Conservation (phyloP, 1,284 basidiomycete species). For the Cutaneotrichosporon cavernicola region DNA sequence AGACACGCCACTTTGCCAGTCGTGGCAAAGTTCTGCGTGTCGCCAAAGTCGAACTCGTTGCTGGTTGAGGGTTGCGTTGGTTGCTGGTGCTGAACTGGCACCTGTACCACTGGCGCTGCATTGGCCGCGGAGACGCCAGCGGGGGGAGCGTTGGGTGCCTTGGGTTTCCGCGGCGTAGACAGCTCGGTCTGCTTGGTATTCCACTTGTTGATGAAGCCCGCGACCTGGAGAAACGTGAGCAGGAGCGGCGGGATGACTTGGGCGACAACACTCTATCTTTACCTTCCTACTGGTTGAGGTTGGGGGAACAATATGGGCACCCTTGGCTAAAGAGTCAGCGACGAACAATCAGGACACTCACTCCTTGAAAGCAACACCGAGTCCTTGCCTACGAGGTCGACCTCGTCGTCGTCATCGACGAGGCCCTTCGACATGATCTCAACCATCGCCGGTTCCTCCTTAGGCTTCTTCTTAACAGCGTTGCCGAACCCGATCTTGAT, state of each 20-base stretch:
- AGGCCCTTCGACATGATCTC: slow-evolving; percentile 38
- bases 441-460: slow-evolving; percentile 41
- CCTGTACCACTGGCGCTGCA: not conserved
- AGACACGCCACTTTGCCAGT: slow-evolving; percentile 69
- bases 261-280: slow-evolving; percentile 29
- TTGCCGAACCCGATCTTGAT: slow-evolving; percentile 41
- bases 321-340: slow-evolving; percentile 40
- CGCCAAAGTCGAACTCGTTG: slow-evolving; percentile 72
- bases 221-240: slow-evolving; percentile 59
- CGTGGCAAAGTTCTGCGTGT: slow-evolving; percentile 53
- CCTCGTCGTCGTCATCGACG: slow-evolving; percentile 64
- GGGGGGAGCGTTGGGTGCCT: slow-evolving; percentile 29
- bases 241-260: not conserved
- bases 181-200: slow-evolving; percentile 87
- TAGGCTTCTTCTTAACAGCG: slow-evolving; percentile 30
- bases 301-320: slow-evolving; percentile 71
- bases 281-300: slow-evolving; percentile 87
- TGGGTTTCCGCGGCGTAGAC: slow-evolving; percentile 30
- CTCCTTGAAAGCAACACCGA: slow-evolving; percentile 50
- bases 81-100: slow-evolving; percentile 36
- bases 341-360: slow-evolving; percentile 25
- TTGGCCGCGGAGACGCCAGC: slow-evolving; percentile 45
- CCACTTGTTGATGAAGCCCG: slow-evolving; percentile 89
- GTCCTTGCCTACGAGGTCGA: slow-evolving; percentile 57
- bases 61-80: slow-evolving; percentile 41